phyloP scores from a whole-genome alignment of 805 yeast genomes.

The Cephaloascus albidus region DNA sequence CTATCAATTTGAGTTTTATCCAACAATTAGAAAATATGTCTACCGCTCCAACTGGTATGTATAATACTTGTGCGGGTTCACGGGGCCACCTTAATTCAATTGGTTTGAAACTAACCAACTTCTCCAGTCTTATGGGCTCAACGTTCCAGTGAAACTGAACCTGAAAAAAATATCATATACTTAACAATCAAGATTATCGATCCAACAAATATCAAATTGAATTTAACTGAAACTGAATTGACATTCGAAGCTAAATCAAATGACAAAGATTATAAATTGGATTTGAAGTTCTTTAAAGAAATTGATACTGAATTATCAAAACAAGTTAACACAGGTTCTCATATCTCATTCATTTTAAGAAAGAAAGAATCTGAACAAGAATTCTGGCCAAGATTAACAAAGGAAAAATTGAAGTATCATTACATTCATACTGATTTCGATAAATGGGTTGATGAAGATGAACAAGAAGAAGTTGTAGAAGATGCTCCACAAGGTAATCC shows the following conservation, averaged over 20 bases:
- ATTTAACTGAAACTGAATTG: slow-evolving; percentile 47
- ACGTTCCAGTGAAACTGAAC: slow-evolving; percentile 72
- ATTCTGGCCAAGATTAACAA: slow-evolving; percentile 93
- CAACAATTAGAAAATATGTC: neutral
- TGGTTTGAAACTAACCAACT: neutral
- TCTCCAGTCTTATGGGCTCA: slow-evolving; percentile 90
- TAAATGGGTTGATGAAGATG: slow-evolving; percentile 98
- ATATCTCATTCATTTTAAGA: slow-evolving; percentile 53
- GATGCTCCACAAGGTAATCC: slow-evolving; percentile 27
- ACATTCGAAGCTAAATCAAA: slow-evolving; percentile 39
- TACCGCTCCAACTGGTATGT: neutral
- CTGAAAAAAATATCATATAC: slow-evolving; percentile 64
- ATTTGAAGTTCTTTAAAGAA: slow-evolving; percentile 68
- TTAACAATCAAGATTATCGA: slow-evolving; percentile 71
- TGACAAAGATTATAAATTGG: slow-evolving; percentile 50
- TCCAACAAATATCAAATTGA: slow-evolving; percentile 51
- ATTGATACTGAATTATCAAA: slow-evolving; percentile 59
- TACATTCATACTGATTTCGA: slow-evolving; percentile 91
- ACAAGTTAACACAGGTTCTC: slow-evolving; percentile 53
- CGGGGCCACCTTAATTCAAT: no score
- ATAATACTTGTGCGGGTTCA: no score
- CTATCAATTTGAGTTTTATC: neutral
- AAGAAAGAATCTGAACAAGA: slow-evolving; percentile 64
- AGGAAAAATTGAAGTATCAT: slow-evolving; percentile 71
- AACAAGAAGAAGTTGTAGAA: slow-evolving; percentile 68